These are phyloP conservation scores for Anacardium occidentale DNA, from an alignment of 345 rosid genomes.

Conservation along the genomic window DNA sequence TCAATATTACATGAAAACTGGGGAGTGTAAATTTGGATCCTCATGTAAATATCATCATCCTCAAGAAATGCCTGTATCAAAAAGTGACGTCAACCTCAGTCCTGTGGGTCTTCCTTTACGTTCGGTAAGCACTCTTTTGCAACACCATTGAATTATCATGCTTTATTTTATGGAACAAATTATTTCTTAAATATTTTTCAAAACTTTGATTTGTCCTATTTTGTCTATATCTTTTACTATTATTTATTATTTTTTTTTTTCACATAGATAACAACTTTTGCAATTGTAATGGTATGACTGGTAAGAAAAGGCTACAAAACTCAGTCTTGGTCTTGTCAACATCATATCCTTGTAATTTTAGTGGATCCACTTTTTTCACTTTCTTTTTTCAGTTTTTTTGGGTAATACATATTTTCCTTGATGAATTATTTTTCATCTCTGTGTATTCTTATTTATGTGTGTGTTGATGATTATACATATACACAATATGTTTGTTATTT, in stretches of 20 bases:
- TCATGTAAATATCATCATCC: conserved; percentile 96
- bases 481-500: too few species aligned
- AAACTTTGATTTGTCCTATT: neutral
- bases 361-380: neutral
- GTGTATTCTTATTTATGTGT: too few species aligned
- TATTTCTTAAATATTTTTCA: neutral
- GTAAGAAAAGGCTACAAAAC: neutral
- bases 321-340: neutral
- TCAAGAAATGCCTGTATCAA: conserved; percentile 45
- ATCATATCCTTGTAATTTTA: conserved; percentile 3
- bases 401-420: too few species aligned
- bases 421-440: too few species aligned
- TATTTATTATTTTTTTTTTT: too few species aligned
- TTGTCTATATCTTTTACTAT: neutral
- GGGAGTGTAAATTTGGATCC: conserved; percentile 83
- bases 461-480: too few species aligned
- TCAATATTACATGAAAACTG: conserved; percentile 80
- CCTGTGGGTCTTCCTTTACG: conserved; percentile 81
- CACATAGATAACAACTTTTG: too few species aligned
- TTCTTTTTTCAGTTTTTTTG: neutral
- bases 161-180: conserved; percentile 6
- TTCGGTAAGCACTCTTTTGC: conserved; percentile 54
- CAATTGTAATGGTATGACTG: neutral
- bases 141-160: conserved; percentile 10
- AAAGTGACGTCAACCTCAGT: conserved; percentile 48